Evolutionary conservation across 2,329 filamentous ascomycete species (phyloP), one percentile per base, ranked within the genome.

Genomic region (Aspergillus neoniger): DNA sequence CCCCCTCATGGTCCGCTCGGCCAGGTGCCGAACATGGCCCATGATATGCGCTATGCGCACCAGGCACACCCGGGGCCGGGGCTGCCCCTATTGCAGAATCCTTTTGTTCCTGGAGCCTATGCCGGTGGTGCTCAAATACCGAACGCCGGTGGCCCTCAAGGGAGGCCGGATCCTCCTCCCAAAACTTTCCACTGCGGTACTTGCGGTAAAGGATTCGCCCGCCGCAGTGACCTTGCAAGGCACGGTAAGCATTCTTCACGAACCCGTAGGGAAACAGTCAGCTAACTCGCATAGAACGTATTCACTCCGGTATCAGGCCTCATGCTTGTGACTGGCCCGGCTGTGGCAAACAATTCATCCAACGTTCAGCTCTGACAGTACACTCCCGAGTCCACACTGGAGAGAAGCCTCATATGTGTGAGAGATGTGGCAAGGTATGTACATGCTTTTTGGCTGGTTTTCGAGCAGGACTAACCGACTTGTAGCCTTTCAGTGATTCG

Each of bases 391-490:
- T 97, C 19, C 95, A 99, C 77, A 98, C 95, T 2, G 95, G 95
- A 66, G 95, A 98, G 80, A 99, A 99, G 79, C 95, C 95, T 54
- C 95, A 99, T 72, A 94, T 95, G 87, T 99, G 95, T 74, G 95
- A 97, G 78, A 88, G 91, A 64, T 98, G 95, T 76, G 91, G 92
- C 76, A 98, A 98, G 88, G 93, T 96, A 82, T 71, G 84, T 66
- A 47, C 21, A 44, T 12, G 10, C 23, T 39, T 10, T 14, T 21
- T 12, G 19, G 30, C 5, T 28, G 15, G 15, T 36, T 21, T 14
- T 41, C 10, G 6, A 2, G 19, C 15, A 14, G 9, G 14, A n/a
- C 47, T 58, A 59, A 61, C 57, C 55, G 55, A 36, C 25, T 36
- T 70, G 36, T 71, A 96, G 93, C 92, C 92, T 10, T 99, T 99